Evolutionary conservation across 2,329 filamentous ascomycete genomes (phyloP).

Genomic region (Curvularia verruculosa): DNA sequence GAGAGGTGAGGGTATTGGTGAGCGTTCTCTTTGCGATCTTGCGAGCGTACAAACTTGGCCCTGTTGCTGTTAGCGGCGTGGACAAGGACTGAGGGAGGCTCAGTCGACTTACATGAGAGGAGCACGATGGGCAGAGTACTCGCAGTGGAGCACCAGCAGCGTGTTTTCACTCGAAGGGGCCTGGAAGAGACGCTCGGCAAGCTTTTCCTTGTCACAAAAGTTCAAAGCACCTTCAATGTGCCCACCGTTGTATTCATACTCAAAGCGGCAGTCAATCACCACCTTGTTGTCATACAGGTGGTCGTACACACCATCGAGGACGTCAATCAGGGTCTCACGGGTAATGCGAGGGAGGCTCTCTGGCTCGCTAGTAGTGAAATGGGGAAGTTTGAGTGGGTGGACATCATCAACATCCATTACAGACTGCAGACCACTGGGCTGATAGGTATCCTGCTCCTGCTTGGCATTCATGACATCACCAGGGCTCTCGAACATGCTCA

Average conservation of each 20-base stretch:
- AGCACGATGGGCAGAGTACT: conserved; percentile 95
- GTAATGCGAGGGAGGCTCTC: conserved; percentile 90
- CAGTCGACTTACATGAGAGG: conserved; percentile 73
- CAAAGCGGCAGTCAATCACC: conserved; percentile 95
- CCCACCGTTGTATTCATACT: conserved; percentile 97
- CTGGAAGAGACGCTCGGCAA: conserved; percentile 78
- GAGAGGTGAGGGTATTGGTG: conserved; percentile 85
- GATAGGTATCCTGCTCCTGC: conserved; percentile 68
- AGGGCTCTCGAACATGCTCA: conserved; percentile 97
- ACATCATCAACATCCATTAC: conserved; percentile 84
- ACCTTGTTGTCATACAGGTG: conserved; percentile 79
- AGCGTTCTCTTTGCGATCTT: conserved; percentile 84
- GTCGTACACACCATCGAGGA: conserved; percentile 84
- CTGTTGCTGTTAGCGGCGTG: conserved; percentile 43
- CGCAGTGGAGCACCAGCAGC: conserved; percentile 92
- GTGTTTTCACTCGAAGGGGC: conserved; percentile 70
- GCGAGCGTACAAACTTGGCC: conserved; percentile 87
- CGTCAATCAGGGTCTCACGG: conserved; percentile 79
- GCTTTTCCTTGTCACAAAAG: conserved; percentile 92
- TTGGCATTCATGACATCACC: conserved; percentile 78
- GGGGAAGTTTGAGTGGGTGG: conserved; percentile 76
- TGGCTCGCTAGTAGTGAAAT: conserved; percentile 80
- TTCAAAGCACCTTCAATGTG: conserved; percentile 94
- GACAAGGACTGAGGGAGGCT: neutral
- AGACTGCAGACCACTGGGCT: conserved; percentile 67